These are phyloP conservation scores for Ustilago trichophora DNA, from an alignment of 1,284 basidiomycete genomes.

Conservation along the genomic window DNA sequence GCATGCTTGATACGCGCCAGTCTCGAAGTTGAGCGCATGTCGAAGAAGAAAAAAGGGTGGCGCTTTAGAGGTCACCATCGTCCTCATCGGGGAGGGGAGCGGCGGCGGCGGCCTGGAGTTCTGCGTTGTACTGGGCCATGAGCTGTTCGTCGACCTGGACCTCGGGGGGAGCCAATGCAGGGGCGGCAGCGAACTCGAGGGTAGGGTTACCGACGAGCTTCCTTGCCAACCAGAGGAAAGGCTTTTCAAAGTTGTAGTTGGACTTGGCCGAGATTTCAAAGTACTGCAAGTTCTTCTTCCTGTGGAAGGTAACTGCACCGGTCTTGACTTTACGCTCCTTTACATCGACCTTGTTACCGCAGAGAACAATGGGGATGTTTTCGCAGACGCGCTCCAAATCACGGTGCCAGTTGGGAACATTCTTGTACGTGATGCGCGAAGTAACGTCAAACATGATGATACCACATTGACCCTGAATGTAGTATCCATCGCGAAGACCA, in stretches of 20 bases:
- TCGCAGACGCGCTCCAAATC: slow-evolving; percentile 99
- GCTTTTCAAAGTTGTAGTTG: slow-evolving; percentile 99
- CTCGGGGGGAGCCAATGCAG: slow-evolving; percentile 93
- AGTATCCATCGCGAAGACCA: slow-evolving; percentile 66
- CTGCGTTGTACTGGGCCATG: slow-evolving; percentile 83
- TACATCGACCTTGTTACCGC: slow-evolving; percentile 99
- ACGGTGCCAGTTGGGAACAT: slow-evolving; percentile 99
- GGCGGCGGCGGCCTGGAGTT: slow-evolving; percentile 74
- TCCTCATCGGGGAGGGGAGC: slow-evolving; percentile 71
- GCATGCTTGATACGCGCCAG: too few relatives aligned
- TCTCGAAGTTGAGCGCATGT: too few relatives aligned
- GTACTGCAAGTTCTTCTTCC: slow-evolving; percentile 99
- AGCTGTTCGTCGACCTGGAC: slow-evolving; percentile 82
- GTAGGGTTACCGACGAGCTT: slow-evolving; percentile 92
- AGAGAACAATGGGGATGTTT: slow-evolving; percentile 98
- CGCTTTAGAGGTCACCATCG: slow-evolving; percentile 67
- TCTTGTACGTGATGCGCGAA: slow-evolving; percentile 99
- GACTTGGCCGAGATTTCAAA: slow-evolving; percentile 99
- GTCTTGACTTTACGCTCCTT: slow-evolving; percentile 99
- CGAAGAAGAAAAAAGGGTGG: too few relatives aligned
- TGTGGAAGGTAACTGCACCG: slow-evolving; percentile 97
- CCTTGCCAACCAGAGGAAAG: slow-evolving; percentile 98
- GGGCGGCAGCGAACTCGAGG: slow-evolving; percentile 95
- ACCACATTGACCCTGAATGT: slow-evolving; percentile 84
- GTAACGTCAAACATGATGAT: slow-evolving; percentile 99